These are phyloP conservation scores for Dictyostelium gargantuum DNA, from an alignment of 208 protist genomes.

Conservation along the genomic window DNA sequence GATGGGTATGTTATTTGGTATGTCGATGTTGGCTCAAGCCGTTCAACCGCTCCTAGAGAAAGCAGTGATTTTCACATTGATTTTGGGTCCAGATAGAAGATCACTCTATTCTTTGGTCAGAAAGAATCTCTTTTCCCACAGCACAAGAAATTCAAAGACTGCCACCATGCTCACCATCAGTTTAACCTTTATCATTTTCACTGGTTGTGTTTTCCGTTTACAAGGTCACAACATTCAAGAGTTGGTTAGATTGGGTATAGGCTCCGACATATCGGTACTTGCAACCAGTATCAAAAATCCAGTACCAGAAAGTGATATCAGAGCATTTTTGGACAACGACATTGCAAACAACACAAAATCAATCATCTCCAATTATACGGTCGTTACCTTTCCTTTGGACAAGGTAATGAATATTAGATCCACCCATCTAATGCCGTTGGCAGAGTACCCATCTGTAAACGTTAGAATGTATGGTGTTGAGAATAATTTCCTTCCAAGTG, in stretches of 20 bases:
- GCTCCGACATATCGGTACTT: conserved; percentile 62
- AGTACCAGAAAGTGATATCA: conserved; percentile 18
- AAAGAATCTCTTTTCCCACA: conserved; percentile 92
- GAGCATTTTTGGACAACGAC: conserved; percentile 49
- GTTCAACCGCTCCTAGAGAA: conserved; percentile 87
- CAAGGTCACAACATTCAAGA: conserved; percentile 77
- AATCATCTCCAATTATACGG: neutral
- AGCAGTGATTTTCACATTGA: conserved; percentile 85
- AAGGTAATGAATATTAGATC: conserved; percentile 11
- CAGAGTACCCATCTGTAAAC: neutral
- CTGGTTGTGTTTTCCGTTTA: conserved; percentile 86
- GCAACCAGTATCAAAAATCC: neutral
- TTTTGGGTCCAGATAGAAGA: conserved; percentile 86
- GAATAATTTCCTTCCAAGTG: conserved; percentile 60
- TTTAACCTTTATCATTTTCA: conserved; percentile 91
- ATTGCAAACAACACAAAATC: conserved; percentile 14
- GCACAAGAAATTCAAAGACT: conserved; percentile 91
- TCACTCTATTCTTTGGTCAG: conserved; percentile 87
- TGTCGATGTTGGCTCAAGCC: conserved; percentile 89
- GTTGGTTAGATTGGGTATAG: conserved; percentile 57
- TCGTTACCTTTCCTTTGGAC: conserved; percentile 9
- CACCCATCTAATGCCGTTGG: neutral
- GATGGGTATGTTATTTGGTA: conserved; percentile 92
- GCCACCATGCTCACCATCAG: conserved; percentile 95
- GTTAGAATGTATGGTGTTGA: conserved; percentile 74